phyloP scores from a whole-genome alignment of 352 stramenopile species.

The Phytophthora hibernalis region DNA sequence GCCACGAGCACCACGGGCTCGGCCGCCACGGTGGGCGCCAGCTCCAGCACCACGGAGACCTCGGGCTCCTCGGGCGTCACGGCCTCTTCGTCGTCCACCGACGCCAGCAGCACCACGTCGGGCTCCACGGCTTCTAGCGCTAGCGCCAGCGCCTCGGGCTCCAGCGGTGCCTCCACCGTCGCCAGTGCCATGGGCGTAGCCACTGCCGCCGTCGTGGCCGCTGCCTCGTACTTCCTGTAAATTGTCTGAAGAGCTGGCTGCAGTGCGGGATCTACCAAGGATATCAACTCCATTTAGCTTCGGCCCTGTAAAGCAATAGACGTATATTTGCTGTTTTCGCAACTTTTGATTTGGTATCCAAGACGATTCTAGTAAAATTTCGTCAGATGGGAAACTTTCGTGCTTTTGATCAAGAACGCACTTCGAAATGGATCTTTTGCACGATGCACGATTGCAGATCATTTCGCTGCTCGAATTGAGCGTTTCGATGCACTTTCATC shows the following conservation, averaged over 20 bases:
- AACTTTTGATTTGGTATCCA: not conserved
- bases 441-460: conserved; percentile 5
- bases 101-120: conserved; percentile 7
- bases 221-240: conserved; percentile 40
- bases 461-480: conserved; percentile 23
- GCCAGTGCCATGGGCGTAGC: conserved; percentile 28
- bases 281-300: conserved; percentile 4
- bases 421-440: too few species aligned
- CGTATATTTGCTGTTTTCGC: conserved; percentile 31
- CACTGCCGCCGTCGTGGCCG: conserved; percentile 25
- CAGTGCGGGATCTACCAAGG: not conserved
- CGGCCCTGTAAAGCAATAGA: conserved; percentile 34
- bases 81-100: conserved; percentile 9
- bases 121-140: conserved; percentile 14
- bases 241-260: conserved; percentile 13
- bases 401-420: too few species aligned
- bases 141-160: conserved; percentile 27
- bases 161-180: conserved; percentile 31
- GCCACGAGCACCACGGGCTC: conserved; percentile 25
- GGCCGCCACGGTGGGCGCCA: conserved; percentile 12
- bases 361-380: too few species aligned
- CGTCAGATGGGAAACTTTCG: too few species aligned
- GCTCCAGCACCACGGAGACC: conserved; percentile 21
- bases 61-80: conserved; percentile 21
- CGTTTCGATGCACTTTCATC: not conserved